Conservation (phyloP, 1,139 yeast genomes). For the Candida freyschussii region DNA sequence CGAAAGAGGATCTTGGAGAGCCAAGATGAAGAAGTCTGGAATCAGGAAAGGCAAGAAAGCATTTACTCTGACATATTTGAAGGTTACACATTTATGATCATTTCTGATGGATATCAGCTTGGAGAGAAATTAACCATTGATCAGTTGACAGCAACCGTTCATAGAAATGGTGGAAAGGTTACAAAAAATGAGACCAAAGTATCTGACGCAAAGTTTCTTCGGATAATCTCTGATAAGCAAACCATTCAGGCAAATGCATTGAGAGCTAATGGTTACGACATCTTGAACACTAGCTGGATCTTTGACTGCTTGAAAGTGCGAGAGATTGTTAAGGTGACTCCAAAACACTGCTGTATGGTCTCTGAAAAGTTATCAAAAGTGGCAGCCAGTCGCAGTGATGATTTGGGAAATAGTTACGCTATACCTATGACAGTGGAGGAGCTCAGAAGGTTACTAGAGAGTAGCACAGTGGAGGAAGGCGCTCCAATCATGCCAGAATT, state of each 20-base stretch:
- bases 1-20: constrained; percentile 13
- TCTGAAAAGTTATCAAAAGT: constrained; percentile 25
- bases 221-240: constrained; percentile 44
- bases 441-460: constrained; percentile 11
- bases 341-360: constrained; percentile 45
- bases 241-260: constrained; percentile 44
- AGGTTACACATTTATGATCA: constrained; percentile 34
- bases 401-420: constrained; percentile 7
- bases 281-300: constrained; percentile 69
- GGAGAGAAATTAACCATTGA: constrained; percentile 29
- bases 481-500: constrained; percentile 7
- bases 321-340: constrained; percentile 42
- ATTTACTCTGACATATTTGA: constrained; percentile 28
- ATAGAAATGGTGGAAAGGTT: constrained; percentile 47
- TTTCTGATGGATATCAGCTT: constrained; percentile 38
- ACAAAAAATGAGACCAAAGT: constrained; percentile 24
- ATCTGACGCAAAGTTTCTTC: constrained; percentile 14
- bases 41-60: constrained; percentile 12
- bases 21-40: constrained; percentile 23
- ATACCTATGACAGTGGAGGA: constrained; percentile 8
- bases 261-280: constrained; percentile 46
- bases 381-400: constrained; percentile 20
- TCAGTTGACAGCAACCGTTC: constrained; percentile 37
- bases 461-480: constrained; percentile 4
- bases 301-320: constrained; percentile 44